Evolutionary conservation across 2,329 filamentous ascomycete genomes (phyloP).

Genomic region (Biscogniauxia mediterranea): DNA sequence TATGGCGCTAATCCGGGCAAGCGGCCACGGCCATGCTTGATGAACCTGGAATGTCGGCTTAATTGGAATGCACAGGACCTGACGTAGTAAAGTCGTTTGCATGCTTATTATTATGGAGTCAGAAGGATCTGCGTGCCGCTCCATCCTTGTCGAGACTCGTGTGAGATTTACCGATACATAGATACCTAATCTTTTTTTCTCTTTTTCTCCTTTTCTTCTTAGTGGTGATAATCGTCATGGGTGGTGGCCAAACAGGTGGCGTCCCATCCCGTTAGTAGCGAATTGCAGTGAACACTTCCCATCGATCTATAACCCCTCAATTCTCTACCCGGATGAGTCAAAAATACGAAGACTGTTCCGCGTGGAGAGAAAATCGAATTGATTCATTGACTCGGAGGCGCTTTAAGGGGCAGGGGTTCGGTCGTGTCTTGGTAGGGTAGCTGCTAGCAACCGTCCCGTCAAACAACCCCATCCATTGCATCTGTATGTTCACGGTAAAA

Average conservation of each 20-base stretch:
- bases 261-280: not conserved
- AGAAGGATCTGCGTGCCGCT: not conserved
- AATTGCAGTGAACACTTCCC: not conserved
- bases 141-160: not conserved
- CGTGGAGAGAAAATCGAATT: not conserved
- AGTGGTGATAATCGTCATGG: no score
- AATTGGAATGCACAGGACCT: not conserved
- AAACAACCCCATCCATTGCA: not conserved
- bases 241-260: not conserved
- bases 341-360: not conserved
- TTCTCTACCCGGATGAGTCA: not conserved
- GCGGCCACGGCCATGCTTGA: no score
- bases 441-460: no score
- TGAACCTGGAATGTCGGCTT: not conserved
- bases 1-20: not conserved
- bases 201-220: not conserved
- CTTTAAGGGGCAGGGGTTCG: not conserved
- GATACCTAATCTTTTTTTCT: not conserved
- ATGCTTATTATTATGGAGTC: not conserved
- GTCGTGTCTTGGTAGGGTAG: no score
- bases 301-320: not conserved
- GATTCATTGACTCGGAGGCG: not conserved
- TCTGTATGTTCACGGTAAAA: not conserved
- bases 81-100: not conserved
- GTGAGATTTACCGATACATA: not conserved